phyloP scores from a whole-genome alignment of 768 basidiomycete genomes.

The Tricholoma bakamatsutake region DNA sequence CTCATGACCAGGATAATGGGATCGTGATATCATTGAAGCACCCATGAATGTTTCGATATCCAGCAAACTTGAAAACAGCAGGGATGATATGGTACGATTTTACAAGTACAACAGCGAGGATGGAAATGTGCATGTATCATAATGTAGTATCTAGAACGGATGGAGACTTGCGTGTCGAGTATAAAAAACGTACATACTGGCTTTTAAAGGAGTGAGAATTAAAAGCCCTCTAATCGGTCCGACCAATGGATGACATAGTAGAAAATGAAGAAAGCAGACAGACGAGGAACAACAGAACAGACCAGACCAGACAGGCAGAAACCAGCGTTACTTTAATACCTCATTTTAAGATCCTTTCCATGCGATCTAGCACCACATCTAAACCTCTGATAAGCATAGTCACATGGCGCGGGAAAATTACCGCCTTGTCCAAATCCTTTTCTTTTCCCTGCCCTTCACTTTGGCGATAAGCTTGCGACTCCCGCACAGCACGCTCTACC shows the following conservation, averaged over 20 bases:
- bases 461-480: slow-evolving; percentile 28
- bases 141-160: no score
- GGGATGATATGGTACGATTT: no score
- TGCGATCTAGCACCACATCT: slow-evolving; percentile 56
- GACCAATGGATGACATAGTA: no score
- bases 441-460: not conserved
- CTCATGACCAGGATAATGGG: no score
- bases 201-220: not conserved
- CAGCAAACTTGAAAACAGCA: no score
- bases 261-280: not conserved
- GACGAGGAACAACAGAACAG: not conserved
- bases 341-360: slow-evolving; percentile 51
- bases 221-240: not conserved
- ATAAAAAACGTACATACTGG: no score
- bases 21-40: no score
- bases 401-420: slow-evolving; percentile 52
- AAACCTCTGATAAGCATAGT: slow-evolving; percentile 55
- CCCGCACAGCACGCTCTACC: slow-evolving; percentile 61
- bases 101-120: no score
- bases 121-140: no score
- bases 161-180: no score
- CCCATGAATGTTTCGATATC: no score
- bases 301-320: not conserved
- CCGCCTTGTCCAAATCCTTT: slow-evolving; percentile 10
- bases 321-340: not conserved